Conservation (phyloP, 1,284 basidiomycete genomes). For the Phlebopus sp. region DNA sequence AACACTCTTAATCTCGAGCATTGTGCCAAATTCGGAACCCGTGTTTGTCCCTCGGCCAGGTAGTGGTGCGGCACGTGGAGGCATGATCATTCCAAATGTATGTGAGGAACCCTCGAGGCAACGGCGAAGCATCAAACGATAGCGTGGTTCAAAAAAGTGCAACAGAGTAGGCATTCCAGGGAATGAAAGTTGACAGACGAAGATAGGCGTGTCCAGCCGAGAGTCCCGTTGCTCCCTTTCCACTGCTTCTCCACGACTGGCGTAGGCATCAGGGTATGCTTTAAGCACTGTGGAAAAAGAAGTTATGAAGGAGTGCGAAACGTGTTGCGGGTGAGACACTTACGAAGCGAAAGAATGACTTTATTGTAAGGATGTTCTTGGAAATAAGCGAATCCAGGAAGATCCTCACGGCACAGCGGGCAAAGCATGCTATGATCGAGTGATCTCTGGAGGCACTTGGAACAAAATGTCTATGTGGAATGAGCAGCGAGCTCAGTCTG, state of each 20-base stretch:
- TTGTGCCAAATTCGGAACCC: conserved; percentile 85
- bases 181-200: conserved; percentile 87
- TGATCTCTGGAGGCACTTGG: conserved; percentile 83
- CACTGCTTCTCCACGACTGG: conserved; percentile 55
- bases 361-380: conserved; percentile 75
- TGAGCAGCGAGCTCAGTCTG: conserved; percentile 12
- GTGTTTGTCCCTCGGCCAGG: conserved; percentile 36
- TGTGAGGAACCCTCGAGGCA: conserved; percentile 77
- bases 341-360: conserved; percentile 66
- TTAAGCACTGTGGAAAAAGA: conserved; percentile 51
- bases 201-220: conserved; percentile 85
- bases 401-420: conserved; percentile 79
- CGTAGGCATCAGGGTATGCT: conserved; percentile 57
- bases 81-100: conserved; percentile 90
- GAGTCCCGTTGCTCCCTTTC: conserved; percentile 76
- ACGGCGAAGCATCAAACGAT: conserved; percentile 91
- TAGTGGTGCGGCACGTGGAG: conserved; percentile 36
- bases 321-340: conserved; percentile 24
- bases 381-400: conserved; percentile 79
- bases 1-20: conserved; percentile 86
- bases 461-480: conserved; percentile 77
- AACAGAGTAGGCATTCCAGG: conserved; percentile 87
- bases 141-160: conserved; percentile 90
- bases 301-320: conserved; percentile 11
- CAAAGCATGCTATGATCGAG: conserved; percentile 83